Base-by-base conservation (phyloP, 2,329 filamentous ascomycete genomes). In the Diaporthe ampelina region DNA sequence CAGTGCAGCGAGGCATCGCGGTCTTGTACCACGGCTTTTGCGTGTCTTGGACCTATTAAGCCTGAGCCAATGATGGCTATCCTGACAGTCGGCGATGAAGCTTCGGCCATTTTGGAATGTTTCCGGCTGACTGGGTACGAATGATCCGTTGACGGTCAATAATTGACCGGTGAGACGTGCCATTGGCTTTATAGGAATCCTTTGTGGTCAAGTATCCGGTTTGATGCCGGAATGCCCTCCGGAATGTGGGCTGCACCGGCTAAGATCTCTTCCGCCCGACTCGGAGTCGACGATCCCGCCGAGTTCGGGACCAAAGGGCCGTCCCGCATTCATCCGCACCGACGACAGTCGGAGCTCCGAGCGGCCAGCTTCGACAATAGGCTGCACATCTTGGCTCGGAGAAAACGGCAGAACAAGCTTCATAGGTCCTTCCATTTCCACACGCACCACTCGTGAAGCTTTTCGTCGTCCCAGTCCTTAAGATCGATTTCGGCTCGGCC, bases 1-100 rank as follows among this genome's bases (percentile, higher is more conserved):
- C 80, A 81, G 1, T 78, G 74, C 6, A 83, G 78, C 5, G 77
- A 71, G 19, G 79, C 74, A 11, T 77, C 54, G 1, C 57, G 67
- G 57, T 78, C 79, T 21, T 76, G 59, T 2, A 76, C 70, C 3
- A 83, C 78, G 1, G 80, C 80, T 26, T 57, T 75, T n/a, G 81
- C 81, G 29, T 82, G 82, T 0, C 79, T 78, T 1, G 81, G 81
- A 0, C 81, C 80, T 40, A 83, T 81, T 0, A 79, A 71, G 15
- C 81, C 81, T 3, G 78, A 78, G 21, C 81, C 81, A 4, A 82
- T 77, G 29, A 85, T 74, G 76, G 83, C 73, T 77, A 84, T 72
- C 5, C 21, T 45, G 17, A 75, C 8, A 9, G 37, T 32, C 37
- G 40, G 52, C 6, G 15, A 40, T 54, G 45, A n/a, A 10, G 37